phyloP scores from a whole-genome alignment of 768 basidiomycete genomes.

The Lentinus brumalis region DNA sequence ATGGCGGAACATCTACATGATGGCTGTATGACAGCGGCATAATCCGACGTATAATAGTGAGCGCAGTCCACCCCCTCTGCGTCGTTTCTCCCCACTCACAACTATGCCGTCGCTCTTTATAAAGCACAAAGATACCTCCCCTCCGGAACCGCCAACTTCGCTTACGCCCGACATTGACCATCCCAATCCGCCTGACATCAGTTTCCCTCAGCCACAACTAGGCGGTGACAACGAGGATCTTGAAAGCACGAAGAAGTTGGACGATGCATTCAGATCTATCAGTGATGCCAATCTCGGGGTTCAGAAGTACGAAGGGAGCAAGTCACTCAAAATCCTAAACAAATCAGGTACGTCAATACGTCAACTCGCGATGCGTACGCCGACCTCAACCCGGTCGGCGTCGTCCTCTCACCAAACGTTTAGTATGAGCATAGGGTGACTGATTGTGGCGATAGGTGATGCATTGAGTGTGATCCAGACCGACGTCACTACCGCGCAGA shows the following conservation, averaged over 20 bases:
- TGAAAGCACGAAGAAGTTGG: neutral
- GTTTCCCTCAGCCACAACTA: neutral
- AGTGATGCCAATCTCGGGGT: conserved; percentile 1
- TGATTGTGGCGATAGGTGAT: neutral
- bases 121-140: conserved; percentile 5
- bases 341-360: conserved; percentile 3
- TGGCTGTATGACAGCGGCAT: no score
- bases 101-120: conserved; percentile 8
- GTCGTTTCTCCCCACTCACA: no score
- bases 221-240: neutral
- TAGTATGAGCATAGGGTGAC: neutral
- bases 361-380: no score
- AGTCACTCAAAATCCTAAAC: neutral
- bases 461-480: neutral
- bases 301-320: conserved; percentile 1
- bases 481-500: neutral
- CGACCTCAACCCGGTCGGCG: no score
- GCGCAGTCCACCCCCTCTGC: no score
- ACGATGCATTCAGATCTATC: neutral
- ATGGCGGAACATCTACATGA: no score
- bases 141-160: neutral
- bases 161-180: no score
- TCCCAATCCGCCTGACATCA: neutral
- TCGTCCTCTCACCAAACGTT: neutral
- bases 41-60: no score